Percentiles rank a stretch among this genome's conserved stretches.
Evolutionary conservation across 1,139 yeast species (phyloP).

Genomic region (Taphrina sp.): DNA sequence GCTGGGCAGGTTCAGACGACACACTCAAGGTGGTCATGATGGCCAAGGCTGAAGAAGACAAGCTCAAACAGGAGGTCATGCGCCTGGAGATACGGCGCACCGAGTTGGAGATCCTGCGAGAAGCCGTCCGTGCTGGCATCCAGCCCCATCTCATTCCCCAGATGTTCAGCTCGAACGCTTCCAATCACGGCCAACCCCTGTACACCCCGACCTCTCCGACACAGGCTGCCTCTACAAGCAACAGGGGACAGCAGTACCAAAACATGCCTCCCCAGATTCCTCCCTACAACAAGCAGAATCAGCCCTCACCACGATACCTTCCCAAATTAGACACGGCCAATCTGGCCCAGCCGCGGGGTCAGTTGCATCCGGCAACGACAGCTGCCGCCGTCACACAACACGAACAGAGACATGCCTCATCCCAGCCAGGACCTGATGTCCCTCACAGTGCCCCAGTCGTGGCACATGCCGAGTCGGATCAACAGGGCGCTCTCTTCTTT

Average conservation of each 20-base stretch:
- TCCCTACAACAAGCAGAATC: constrained; percentile 1
- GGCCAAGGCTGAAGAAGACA: constrained; percentile 34
- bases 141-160: constrained; percentile 26
- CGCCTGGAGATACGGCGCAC: constrained; percentile 33
- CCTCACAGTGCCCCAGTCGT: not conserved
- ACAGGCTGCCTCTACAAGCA: not conserved
- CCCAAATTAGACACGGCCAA: constrained; percentile 19
- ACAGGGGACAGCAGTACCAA: not conserved
- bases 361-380: constrained; percentile 1
- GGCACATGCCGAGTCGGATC: not conserved
- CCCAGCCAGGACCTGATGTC: not conserved
- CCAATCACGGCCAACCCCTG: not conserved
- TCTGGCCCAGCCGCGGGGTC: not conserved
- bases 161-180: constrained; percentile 8
- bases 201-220: constrained; percentile 21
- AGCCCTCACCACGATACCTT: constrained; percentile 20
- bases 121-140: constrained; percentile 30
- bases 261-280: constrained; percentile 12
- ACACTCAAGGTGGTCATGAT: constrained; percentile 34
- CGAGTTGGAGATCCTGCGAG: constrained; percentile 33
- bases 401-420: constrained; percentile 5
- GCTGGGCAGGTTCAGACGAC: constrained; percentile 36
- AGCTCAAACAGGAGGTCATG: constrained; percentile 32
- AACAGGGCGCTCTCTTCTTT: constrained; percentile 15
- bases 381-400: not conserved